Conservation (phyloP, 306 rosid genomes). For the Sechiopsis laciniata region DNA sequence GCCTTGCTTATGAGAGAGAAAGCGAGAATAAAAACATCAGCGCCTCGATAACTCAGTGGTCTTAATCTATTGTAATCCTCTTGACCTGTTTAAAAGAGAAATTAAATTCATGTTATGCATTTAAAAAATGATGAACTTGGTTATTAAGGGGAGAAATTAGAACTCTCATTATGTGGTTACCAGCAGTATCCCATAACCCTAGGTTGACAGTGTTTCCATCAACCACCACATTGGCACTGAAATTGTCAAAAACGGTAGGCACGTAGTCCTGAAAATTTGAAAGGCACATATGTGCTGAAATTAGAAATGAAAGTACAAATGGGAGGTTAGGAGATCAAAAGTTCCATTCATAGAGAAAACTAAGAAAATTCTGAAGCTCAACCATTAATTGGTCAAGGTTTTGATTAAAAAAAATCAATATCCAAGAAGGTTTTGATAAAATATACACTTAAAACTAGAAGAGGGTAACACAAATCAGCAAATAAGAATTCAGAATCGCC, state of each 20-base stretch:
- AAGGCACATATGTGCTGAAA: too few relatives aligned
- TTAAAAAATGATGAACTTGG: neutral
- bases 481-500: neutral
- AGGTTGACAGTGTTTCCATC: slow-evolving; percentile 84
- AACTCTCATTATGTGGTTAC: slow-evolving; percentile 27
- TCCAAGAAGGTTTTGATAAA: too few relatives aligned
- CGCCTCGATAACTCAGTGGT: slow-evolving; percentile 76
- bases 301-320: neutral
- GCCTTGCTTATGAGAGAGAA: slow-evolving; percentile 84
- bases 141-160: neutral
- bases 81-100: slow-evolving; percentile 48
- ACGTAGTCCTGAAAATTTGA: slow-evolving; percentile 56
- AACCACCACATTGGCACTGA: slow-evolving; percentile 89
- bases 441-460: too few relatives aligned
- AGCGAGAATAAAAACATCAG: slow-evolving; percentile 75
- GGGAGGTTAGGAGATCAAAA: neutral
- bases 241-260: slow-evolving; percentile 87
- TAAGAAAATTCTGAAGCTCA: neutral
- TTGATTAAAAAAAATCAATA: too few relatives aligned
- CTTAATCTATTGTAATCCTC: slow-evolving; percentile 78
- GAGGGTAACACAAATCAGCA: neutral
- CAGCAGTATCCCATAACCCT: slow-evolving; percentile 91
- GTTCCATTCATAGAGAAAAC: neutral
- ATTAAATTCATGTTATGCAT: neutral
- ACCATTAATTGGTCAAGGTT: too few relatives aligned